Percentiles rank a stretch among this genome's conserved stretches.
phyloP scores from a whole-genome alignment of 192 early-diverging fungal genomes.

The Mortierella alpina region DNA sequence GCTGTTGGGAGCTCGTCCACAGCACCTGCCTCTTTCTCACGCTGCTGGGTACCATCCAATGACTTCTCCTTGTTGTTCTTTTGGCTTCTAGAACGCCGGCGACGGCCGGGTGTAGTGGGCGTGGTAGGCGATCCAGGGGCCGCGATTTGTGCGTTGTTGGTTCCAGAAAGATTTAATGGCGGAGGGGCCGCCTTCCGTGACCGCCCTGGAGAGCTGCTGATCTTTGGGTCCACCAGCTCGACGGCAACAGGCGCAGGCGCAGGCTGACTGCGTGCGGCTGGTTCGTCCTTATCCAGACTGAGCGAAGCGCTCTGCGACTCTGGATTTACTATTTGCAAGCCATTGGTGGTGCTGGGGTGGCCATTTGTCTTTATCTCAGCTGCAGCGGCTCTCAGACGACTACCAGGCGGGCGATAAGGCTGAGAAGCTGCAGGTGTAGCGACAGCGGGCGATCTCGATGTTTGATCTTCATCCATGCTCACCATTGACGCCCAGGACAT shows the following conservation, averaged over 20 bases:
- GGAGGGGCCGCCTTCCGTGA: constrained; percentile 23
- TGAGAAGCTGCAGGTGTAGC: constrained; percentile 15
- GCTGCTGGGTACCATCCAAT: constrained; percentile 1
- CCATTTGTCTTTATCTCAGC: constrained; percentile 11
- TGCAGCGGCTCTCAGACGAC: constrained; percentile 24
- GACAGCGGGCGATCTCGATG: not conserved
- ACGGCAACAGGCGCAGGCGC: not conserved
- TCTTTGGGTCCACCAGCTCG: constrained; percentile 1
- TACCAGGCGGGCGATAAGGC: constrained; percentile 46
- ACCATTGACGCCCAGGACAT: constrained; percentile 53
- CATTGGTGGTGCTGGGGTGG: not conserved
- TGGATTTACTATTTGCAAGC: not conserved
- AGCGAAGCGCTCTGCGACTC: constrained; percentile 1
- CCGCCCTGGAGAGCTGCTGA: constrained; percentile 1
- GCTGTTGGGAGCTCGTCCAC: not conserved
- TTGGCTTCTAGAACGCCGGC: constrained; percentile 42
- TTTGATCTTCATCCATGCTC: constrained; percentile 21
- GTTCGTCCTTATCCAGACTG: not conserved
- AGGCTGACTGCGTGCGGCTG: not conserved
- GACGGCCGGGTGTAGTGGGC: constrained; percentile 33
- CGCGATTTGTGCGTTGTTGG: constrained; percentile 3
- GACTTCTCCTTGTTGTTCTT: constrained; percentile 43
- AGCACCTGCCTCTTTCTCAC: not conserved
- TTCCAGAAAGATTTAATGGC: constrained; percentile 30
- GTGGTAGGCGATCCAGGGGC: constrained; percentile 26